Evolutionary conservation across 192 early-diverging fungal species (phyloP).

Genomic region (Gigaspora rosea): DNA sequence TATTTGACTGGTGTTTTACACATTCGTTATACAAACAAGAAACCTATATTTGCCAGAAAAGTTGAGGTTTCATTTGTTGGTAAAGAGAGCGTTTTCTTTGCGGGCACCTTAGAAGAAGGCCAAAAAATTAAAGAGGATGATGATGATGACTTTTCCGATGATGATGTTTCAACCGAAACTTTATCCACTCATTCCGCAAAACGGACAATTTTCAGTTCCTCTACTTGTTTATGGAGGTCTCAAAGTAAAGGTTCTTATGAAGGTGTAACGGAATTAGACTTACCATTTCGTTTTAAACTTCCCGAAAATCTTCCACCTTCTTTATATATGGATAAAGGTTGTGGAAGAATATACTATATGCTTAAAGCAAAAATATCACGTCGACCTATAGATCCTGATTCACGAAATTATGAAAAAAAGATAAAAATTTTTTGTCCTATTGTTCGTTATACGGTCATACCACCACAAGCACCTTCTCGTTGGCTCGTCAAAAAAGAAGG

Average conservation of each 20-base stretch:
- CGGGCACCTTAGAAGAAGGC: not conserved
- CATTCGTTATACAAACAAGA: not conserved
- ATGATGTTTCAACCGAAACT: not conserved
- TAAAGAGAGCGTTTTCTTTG: not conserved
- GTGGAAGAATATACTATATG: conserved; percentile 21
- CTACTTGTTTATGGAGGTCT: not conserved
- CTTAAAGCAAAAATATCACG: conserved; percentile 9
- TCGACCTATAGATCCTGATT: not conserved
- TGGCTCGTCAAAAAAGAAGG: not conserved
- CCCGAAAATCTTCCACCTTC: conserved; percentile 17
- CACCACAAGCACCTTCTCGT: not conserved
- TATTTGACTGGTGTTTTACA: not conserved
- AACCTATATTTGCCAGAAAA: conserved; percentile 13
- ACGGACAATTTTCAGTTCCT: not conserved
- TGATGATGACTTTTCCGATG: not conserved
- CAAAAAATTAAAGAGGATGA: not conserved
- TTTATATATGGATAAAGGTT: not conserved
- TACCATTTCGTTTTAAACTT: conserved; percentile 18
- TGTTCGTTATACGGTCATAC: not conserved
- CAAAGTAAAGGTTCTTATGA: conserved; percentile 24
- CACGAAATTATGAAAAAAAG: not conserved
- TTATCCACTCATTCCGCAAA: not conserved
- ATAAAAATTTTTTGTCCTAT: not conserved
- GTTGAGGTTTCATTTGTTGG: conserved; percentile 1
- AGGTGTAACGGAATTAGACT: not conserved